Evolutionary conservation across 257 asterid species (phyloP).

Genomic region (Lantana camara): DNA sequence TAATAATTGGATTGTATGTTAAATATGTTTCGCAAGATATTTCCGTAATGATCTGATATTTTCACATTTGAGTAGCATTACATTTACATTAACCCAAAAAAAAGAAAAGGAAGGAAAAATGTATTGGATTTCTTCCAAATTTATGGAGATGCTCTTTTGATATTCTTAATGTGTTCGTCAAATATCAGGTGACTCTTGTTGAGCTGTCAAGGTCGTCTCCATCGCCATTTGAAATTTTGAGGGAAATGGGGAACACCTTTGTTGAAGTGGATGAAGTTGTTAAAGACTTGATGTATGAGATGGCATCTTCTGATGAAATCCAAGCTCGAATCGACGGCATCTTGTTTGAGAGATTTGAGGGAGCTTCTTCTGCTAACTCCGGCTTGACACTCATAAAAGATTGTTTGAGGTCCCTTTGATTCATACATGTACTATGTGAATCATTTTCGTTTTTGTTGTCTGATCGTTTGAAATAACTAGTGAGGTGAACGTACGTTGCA

Average conservation of each 20-base stretch:
- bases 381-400: constrained; percentile 41
- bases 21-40: neutral
- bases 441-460: neutral
- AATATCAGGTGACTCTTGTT: constrained; percentile 58
- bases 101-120: too few species aligned
- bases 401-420: constrained; percentile 47
- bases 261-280: constrained; percentile 52
- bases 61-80: too few species aligned
- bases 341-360: constrained; percentile 52
- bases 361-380: constrained; percentile 39
- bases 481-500: too few species aligned
- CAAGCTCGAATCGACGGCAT: constrained; percentile 75
- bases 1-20: neutral
- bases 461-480: neutral
- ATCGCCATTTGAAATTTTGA: constrained; percentile 45
- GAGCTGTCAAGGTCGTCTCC: constrained; percentile 54
- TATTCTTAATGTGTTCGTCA: constrained; percentile 1
- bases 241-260: constrained; percentile 43
- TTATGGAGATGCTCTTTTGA: constrained; percentile 1
- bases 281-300: constrained; percentile 47
- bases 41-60: neutral
- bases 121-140: too few species aligned
- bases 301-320: constrained; percentile 49
- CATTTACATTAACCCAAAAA: too few species aligned
- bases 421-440: neutral